Base-by-base conservation (phyloP, 768 basidiomycete genomes). In the Dentipellis fragilis region DNA sequence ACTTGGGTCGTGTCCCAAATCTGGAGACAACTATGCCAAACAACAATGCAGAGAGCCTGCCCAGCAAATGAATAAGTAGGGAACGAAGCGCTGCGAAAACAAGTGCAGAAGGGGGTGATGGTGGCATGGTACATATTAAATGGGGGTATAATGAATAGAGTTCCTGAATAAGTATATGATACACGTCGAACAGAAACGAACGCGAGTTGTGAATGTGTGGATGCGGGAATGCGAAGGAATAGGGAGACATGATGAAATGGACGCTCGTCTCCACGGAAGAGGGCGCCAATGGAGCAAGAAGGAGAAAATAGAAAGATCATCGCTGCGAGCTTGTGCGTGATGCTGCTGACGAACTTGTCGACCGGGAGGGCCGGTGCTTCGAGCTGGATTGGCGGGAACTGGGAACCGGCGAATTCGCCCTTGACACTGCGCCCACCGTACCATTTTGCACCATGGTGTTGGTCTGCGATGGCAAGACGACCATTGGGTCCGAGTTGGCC, bases 361-460 rank as follows among this genome's bases (percentile, higher is more conserved):
- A 51, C 21, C 46, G 62, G 17, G 40, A 52, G 29, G 29, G 36
- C 21, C 48, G 23, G 6, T 34, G 60, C 23, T 52, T 48, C 17
- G 55, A 52, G 37, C 51, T 59, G 50, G 56, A 37, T 10, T 42
- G 54, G 5, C 47, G 16, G 14, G 37, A 22, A 29, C 19, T 23
- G 10, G 47, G 48, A 1, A 38, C 42, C 35, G 55, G 56, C 23
- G 39, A 56, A 19, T 55, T 50, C 10, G 54, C 42, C 2, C 53
- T 52, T 11, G 58, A 55, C 7, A 19, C 51, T 11, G 19, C 37
- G 9, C n/a, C 34, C 40, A 42, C 14, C 9, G 54, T 54, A 48
- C 35, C 42, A 6, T 51, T 40, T 34, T 58, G 57, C 17, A 63
- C 51, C 17, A 42, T 60, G 17, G 61, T 60, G 35, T 57, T 60